Evolutionary conservation across 2,329 filamentous ascomycete species (phyloP).

Genomic region (Tolypocladium guangdongense): DNA sequence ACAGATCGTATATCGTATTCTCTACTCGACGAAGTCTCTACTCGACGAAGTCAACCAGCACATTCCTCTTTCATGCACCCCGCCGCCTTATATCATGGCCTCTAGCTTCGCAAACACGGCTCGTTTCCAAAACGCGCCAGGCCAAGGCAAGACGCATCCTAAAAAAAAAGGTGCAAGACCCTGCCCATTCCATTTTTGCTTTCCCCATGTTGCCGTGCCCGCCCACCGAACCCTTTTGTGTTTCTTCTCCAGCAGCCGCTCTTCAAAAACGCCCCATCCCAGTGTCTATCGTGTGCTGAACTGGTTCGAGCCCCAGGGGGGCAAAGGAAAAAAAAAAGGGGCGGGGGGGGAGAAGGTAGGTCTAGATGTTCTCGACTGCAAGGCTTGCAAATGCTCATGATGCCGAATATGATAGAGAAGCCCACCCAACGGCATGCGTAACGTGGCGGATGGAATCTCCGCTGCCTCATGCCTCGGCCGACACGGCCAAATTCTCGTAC

Average conservation of each 20-base stretch:
- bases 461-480: slow-evolving; percentile 5
- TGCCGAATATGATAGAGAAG: neutral
- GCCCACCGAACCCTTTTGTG: neutral
- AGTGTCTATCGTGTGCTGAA: neutral
- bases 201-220: neutral
- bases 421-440: neutral
- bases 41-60: neutral
- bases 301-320: neutral
- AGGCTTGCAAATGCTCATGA: neutral
- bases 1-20: neutral
- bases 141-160: neutral
- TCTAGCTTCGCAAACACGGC: neutral
- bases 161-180: neutral
- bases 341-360: too few relatives aligned
- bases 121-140: neutral
- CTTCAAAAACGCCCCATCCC: neutral
- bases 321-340: neutral
- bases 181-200: neutral
- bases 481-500: slow-evolving; percentile 22
- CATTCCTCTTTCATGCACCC: neutral
- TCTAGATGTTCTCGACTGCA: neutral
- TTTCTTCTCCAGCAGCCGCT: neutral
- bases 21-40: neutral
- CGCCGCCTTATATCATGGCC: too few relatives aligned
- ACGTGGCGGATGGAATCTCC: neutral